Base-by-base conservation (phyloP, 2,329 filamentous ascomycete genomes). In the Lecanosticta acicola region DNA sequence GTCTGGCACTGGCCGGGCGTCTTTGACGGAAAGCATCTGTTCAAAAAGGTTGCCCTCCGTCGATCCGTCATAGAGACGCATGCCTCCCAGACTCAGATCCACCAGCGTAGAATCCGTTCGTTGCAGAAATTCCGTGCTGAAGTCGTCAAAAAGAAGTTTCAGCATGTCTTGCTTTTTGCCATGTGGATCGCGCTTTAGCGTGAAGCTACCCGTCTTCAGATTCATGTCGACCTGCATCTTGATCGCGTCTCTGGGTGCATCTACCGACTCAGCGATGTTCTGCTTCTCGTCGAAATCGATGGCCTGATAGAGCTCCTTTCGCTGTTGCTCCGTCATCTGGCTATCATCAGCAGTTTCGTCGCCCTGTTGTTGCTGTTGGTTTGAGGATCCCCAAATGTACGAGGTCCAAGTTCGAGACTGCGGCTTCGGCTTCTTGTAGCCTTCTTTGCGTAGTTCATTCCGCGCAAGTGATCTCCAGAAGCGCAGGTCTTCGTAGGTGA, bases 231-330 rank as follows among this genome's bases (percentile, higher is more conserved):
- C 73, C 63, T 96, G 87, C 66, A 97, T 76, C 68, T 97, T 96
- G 60, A 98, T 77, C 8, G 88, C 88, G 58, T 99, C 93, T 43
- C 87, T 81, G 0, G 94, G 94, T 24, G 89, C 75, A 57, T 98
- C 93, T 3, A 99, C 83, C 34, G 85, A 84, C 56, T 95, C 89
- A 0, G 88, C 77, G 32, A 98, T 77, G 1, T 85, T 87, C 49
- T 90, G 83, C 72, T 96, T 97, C 68, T 99, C 93, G 52, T 98
- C 87, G 83, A 91, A 99, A 60, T 97, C 93, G 59, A 99, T 99
- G 40, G 88, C 94, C 57, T 94, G 85, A 66, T 97, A 98, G 8
- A 99, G 78, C 68, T 98, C 91, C 65, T 97, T 89, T 34, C 91
- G 84, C 65, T 99, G 90, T 66, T 97, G 84, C 51, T 98, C 93